phyloP scores from a whole-genome alignment of 2,329 filamentous ascomycete genomes.

The Ophiostoma perfectum region DNA sequence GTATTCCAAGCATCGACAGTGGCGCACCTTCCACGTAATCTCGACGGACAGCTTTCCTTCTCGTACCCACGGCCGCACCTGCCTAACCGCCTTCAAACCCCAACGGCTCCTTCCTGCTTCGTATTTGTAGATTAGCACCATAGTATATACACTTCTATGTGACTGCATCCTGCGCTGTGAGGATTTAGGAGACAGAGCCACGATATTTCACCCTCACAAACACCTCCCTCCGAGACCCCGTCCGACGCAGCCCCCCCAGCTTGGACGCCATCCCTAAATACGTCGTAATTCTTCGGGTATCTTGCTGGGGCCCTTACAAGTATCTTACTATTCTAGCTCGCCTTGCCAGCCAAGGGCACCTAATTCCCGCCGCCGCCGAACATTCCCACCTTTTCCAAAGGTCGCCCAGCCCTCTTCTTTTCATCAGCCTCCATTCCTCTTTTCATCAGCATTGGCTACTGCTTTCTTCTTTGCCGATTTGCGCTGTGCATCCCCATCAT shows the following conservation, averaged over 20 bases:
- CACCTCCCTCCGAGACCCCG: no score
- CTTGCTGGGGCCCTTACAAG: no score
- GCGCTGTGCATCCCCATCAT: not conserved
- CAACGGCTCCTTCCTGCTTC: not conserved
- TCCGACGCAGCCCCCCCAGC: no score
- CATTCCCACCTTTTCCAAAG: slow-evolving; percentile 21
- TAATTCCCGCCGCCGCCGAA: slow-evolving; percentile 24
- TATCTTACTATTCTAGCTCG: slow-evolving; percentile 13
- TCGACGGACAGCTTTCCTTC: not conserved
- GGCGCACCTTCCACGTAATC: slow-evolving; percentile 11
- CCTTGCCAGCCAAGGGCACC: slow-evolving; percentile 14
- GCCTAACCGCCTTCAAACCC: not conserved
- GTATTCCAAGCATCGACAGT: slow-evolving; percentile 3
- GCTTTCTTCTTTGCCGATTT: not conserved
- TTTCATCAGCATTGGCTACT: not conserved
- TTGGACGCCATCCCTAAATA: not conserved
- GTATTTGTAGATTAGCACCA: no score
- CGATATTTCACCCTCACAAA: no score
- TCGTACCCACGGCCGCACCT: not conserved
- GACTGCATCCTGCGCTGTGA: no score
- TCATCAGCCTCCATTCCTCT: not conserved
- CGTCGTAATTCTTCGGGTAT: not conserved
- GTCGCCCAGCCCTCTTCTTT: slow-evolving; percentile 17
- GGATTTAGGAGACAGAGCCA: no score
- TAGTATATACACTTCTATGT: no score